Evolutionary conservation across 805 yeast species (phyloP).

Genomic region (Vanderwaltozyma yarrowii): DNA sequence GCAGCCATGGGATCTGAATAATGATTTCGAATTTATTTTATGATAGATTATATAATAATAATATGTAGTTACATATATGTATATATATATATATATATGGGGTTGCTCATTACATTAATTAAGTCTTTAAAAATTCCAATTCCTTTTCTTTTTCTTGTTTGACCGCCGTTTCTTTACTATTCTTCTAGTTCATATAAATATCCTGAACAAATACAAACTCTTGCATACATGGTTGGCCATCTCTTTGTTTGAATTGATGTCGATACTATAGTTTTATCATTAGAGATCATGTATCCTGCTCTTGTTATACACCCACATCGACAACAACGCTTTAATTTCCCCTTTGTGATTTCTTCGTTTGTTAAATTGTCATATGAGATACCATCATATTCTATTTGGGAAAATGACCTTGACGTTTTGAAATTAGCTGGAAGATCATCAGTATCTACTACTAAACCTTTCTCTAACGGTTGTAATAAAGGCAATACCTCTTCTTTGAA

Average conservation of each 20-base stretch:
- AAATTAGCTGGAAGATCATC: constrained; percentile 37
- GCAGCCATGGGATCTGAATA: too few species aligned
- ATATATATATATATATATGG: not conserved
- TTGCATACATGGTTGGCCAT: constrained; percentile 29
- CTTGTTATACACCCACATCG: constrained; percentile 43
- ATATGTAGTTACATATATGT: too few species aligned
- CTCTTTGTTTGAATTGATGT: constrained; percentile 27
- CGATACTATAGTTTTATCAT: constrained; percentile 27
- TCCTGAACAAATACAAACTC: constrained; percentile 29
- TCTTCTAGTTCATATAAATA: constrained; percentile 22
- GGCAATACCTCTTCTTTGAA: constrained; percentile 24
- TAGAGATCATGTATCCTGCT: constrained; percentile 26
- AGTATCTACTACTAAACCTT: constrained; percentile 42
- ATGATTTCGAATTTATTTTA: too few species aligned
- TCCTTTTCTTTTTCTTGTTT: too few species aligned
- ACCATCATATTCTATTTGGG: constrained; percentile 27
- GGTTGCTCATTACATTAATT: not conserved
- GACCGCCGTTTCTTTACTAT: not conserved
- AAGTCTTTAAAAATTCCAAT: not conserved
- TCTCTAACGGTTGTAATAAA: constrained; percentile 28
- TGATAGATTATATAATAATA: too few species aligned
- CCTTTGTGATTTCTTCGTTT: constrained; percentile 11
- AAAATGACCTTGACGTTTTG: constrained; percentile 27
- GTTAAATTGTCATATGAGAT: constrained; percentile 25
- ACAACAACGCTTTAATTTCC: constrained; percentile 36